These are phyloP conservation scores for Sporothrix variecibatus DNA, from an alignment of 2,329 filamentous ascomycete genomes.

Conservation along the genomic window DNA sequence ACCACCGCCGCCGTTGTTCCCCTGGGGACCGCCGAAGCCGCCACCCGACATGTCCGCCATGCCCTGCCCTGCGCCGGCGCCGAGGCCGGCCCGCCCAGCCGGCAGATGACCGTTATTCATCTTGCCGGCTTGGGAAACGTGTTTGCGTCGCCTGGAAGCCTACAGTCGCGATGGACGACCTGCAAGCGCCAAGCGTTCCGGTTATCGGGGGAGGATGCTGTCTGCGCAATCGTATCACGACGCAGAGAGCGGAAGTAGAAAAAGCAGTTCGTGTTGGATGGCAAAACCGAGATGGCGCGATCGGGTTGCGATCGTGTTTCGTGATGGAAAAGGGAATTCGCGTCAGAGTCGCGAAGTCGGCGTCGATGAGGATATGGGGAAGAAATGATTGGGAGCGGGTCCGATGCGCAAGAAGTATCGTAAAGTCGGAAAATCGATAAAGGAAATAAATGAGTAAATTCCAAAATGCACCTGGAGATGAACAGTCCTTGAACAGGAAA, in stretches of 20 bases:
- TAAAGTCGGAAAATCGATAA: background rate
- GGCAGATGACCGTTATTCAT: constrained; percentile 77
- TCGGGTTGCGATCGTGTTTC: background rate
- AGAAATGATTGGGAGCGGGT: background rate
- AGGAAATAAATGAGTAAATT: background rate
- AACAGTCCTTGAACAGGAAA: background rate
- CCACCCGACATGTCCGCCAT: constrained; percentile 22
- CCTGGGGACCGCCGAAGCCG: constrained; percentile 31
- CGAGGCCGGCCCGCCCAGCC: constrained; percentile 66
- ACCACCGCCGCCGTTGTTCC: constrained; percentile 33
- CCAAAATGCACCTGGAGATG: background rate
- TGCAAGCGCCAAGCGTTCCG: constrained; percentile 23
- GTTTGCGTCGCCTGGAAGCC: constrained; percentile 37
- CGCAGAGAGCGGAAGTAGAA: background rate
- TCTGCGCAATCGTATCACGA: background rate
- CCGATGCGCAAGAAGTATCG: background rate
- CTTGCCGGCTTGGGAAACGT: constrained; percentile 65
- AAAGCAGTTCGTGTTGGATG: background rate
- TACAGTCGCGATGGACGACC: constrained; percentile 34
- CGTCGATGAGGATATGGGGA: background rate
- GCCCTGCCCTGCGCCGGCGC: constrained; percentile 40
- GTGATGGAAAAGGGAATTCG: background rate
- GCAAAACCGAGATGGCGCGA: constrained; percentile 9
- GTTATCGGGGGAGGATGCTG: background rate
- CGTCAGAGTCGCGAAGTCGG: constrained; percentile 13